phyloP scores from a whole-genome alignment of 2,329 filamentous ascomycete species.

The Sporothrix variecibatus region DNA sequence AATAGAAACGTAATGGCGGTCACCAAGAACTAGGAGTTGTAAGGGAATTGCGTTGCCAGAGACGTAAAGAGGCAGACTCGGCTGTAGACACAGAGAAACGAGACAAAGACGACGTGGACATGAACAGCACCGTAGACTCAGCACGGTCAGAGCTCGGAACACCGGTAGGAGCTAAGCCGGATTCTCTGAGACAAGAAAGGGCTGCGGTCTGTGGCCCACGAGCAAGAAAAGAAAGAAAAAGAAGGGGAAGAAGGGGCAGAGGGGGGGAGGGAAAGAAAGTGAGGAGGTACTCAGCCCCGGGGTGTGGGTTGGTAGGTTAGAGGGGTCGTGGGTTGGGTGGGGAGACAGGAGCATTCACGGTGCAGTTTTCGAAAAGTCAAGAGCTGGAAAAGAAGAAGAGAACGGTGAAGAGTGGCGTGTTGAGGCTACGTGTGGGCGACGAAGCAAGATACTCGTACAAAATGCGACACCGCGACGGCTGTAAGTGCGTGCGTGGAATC shows the following conservation, averaged over 20 bases:
- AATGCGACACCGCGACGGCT: neutral
- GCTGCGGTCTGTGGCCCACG: constrained; percentile 38
- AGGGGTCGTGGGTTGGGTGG: constrained; percentile 38
- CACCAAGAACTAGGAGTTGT: neutral
- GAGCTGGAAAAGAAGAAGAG: neutral
- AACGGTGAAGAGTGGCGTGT: constrained; percentile 6
- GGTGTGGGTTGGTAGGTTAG: constrained; percentile 39
- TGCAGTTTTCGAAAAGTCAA: neutral
- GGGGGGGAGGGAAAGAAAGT: constrained; percentile 39
- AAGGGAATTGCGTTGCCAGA: neutral
- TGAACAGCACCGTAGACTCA: constrained; percentile 36
- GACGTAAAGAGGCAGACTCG: neutral
- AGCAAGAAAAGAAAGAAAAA: constrained; percentile 33
- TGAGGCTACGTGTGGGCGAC: neutral
- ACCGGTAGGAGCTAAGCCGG: constrained; percentile 55
- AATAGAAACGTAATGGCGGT: neutral
- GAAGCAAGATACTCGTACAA: neutral
- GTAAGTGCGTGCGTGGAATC: neutral
- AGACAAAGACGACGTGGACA: neutral
- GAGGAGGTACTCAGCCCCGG: constrained; percentile 33
- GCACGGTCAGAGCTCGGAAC: constrained; percentile 51
- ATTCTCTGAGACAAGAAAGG: constrained; percentile 50
- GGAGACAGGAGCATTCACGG: neutral
- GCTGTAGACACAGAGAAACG: neutral
- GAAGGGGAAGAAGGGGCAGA: constrained; percentile 42